Conservation (phyloP, 192 early-diverging fungal genomes). For the Coemansia sp. region DNA sequence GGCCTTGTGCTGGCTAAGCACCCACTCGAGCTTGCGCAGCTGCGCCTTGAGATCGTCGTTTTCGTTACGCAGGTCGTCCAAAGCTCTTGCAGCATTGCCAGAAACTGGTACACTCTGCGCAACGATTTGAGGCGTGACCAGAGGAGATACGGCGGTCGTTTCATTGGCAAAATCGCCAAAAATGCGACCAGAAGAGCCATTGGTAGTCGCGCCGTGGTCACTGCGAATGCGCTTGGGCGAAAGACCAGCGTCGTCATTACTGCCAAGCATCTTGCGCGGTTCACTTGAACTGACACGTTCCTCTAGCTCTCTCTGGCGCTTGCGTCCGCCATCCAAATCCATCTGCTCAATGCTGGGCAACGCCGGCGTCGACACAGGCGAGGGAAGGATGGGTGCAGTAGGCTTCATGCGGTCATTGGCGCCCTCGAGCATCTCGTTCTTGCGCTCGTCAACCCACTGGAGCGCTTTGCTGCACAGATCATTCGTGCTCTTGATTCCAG, state of each 20-base stretch:
- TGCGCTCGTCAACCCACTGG: conserved; percentile 24
- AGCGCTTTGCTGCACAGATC: conserved; percentile 11
- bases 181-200: conserved; percentile 5
- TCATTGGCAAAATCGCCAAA: background rate
- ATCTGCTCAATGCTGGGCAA: background rate
- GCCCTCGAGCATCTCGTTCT: conserved; percentile 15
- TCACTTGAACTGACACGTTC: background rate
- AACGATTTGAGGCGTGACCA: background rate
- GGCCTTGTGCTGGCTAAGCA: conserved; percentile 33
- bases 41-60: conserved; percentile 40
- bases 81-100: background rate
- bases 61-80: conserved; percentile 38
- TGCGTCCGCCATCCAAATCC: conserved; percentile 17
- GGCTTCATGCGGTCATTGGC: conserved; percentile 19
- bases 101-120: background rate
- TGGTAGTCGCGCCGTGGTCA: background rate
- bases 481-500: conserved; percentile 22
- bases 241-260: background rate
- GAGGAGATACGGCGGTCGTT: background rate
- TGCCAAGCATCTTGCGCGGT: background rate
- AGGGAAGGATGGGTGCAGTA: conserved; percentile 19
- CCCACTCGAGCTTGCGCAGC: conserved; percentile 33
- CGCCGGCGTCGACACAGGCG: background rate
- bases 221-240: background rate
- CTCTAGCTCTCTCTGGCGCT: conserved; percentile 5